Conservation (phyloP, 2,329 filamentous ascomycete species). For the Trichoderma sp. region DNA sequence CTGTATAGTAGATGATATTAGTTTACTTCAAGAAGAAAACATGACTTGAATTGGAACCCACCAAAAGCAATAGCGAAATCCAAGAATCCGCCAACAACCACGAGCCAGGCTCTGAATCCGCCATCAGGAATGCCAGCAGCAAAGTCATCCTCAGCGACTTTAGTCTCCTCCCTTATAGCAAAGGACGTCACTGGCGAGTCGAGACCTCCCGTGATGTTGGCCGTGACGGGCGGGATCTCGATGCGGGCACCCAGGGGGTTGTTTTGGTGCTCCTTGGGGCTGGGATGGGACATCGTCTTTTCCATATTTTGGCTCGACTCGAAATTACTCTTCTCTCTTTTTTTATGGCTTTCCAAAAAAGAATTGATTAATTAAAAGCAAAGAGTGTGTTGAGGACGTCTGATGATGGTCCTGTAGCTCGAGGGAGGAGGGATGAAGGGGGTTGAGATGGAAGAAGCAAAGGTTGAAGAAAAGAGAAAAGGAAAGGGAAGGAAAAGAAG, state of each 20-base stretch:
- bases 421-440: not conserved
- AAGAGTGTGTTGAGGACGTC: not conserved
- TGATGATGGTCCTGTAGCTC: not conserved
- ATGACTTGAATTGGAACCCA: slow-evolving; percentile 18
- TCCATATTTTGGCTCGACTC: not conserved
- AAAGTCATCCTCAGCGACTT: not conserved
- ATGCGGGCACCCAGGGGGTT: not conserved
- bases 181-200: not conserved
- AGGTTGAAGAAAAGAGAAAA: not conserved
- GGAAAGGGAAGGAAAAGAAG: not conserved
- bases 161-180: not conserved
- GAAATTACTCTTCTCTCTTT: not conserved
- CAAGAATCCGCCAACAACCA: slow-evolving; percentile 34
- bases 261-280: not conserved
- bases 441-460: slow-evolving; percentile 6
- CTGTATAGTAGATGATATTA: slow-evolving; percentile 15
- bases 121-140: slow-evolving; percentile 26
- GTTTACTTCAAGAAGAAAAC: not conserved
- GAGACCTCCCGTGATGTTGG: not conserved
- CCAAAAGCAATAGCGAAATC: slow-evolving; percentile 32
- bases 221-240: not conserved
- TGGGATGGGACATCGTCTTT: not conserved
- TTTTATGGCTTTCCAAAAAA: not conserved
- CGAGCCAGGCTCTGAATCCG: slow-evolving; percentile 32
- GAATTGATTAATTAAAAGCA: not conserved